Evolutionary conservation across 2,329 filamentous ascomycete genomes (phyloP).

Genomic region (Ambrosiella beaveri): DNA sequence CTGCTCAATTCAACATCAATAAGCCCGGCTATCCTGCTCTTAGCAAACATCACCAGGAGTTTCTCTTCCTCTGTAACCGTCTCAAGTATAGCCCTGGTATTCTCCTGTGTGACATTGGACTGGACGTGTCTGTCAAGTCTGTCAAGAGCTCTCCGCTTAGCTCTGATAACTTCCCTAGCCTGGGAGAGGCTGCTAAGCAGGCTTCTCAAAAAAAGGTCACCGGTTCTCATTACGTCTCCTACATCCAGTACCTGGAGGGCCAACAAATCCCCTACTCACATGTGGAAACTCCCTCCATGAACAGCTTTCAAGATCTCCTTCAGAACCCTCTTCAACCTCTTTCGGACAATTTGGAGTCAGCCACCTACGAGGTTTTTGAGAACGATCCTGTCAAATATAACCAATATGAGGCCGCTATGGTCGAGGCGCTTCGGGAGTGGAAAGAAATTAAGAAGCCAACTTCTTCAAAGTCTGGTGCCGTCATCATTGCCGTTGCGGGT

Average conservation of each 20-base stretch:
- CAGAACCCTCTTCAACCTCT: slow-evolving; percentile 89
- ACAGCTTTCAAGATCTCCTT: slow-evolving; percentile 73
- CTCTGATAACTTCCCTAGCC: slow-evolving; percentile 47
- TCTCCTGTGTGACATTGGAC: slow-evolving; percentile 44
- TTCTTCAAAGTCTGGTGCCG: slow-evolving; percentile 49
- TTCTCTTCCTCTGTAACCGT: slow-evolving; percentile 46
- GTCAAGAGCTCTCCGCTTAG: slow-evolving; percentile 18
- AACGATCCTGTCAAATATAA: slow-evolving; percentile 96
- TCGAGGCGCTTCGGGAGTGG: slow-evolving; percentile 69
- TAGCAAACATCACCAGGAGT: slow-evolving; percentile 39
- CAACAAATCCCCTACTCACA: slow-evolving; percentile 49
- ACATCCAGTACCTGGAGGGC: slow-evolving; percentile 68
- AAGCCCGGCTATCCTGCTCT: slow-evolving; percentile 44
- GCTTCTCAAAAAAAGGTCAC: slow-evolving; percentile 17
- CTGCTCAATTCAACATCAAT: slow-evolving; percentile 41
- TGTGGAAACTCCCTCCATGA: slow-evolving; percentile 34
- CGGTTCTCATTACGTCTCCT: slow-evolving; percentile 44
- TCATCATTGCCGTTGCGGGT: slow-evolving; percentile 82
- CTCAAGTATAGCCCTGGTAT: slow-evolving; percentile 46
- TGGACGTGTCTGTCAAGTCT: slow-evolving; percentile 20
- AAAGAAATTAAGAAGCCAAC: slow-evolving; percentile 52
- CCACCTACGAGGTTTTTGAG: slow-evolving; percentile 97
- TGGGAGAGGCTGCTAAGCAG: slow-evolving; percentile 43
- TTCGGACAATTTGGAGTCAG: slow-evolving; percentile 88
- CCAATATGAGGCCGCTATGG: slow-evolving; percentile 78